A percentile compares a stretch with the other conserved stretches of the same genome.
Evolutionary conservation across 768 basidiomycete genomes (phyloP).

Genomic region (Tremella mesenterica): DNA sequence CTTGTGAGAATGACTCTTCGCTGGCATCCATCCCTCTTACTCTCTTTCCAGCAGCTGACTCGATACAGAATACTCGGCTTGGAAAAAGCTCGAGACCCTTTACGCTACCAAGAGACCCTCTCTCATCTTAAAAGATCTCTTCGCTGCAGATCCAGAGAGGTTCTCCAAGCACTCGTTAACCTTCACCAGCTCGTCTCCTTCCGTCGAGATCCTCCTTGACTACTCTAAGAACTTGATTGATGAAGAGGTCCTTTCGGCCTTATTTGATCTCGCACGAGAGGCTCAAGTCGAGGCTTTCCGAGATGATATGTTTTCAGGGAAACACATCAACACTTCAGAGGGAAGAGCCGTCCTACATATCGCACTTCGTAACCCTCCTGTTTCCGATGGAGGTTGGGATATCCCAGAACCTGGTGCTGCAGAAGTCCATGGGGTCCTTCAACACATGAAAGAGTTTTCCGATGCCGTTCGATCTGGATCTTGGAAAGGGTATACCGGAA

Average conservation of each 20-base stretch:
- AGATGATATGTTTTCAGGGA: constrained; percentile 88
- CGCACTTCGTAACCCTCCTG: constrained; percentile 65
- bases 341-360: constrained; percentile 94
- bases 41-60: background rate
- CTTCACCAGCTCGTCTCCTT: constrained; percentile 67
- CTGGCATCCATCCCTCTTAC: background rate
- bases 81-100: constrained; percentile 80
- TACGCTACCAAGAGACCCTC: constrained; percentile 63
- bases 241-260: constrained; percentile 65
- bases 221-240: constrained; percentile 96
- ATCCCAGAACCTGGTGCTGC: constrained; percentile 67
- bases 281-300: constrained; percentile 74
- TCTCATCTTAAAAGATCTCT: constrained; percentile 85
- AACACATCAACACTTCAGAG: constrained; percentile 98
- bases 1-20: background rate
- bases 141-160: constrained; percentile 74
- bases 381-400: constrained; percentile 56
- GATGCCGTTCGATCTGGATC: constrained; percentile 71
- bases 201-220: constrained; percentile 79
- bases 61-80: constrained; percentile 66
- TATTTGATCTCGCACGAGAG: constrained; percentile 73
- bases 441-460: constrained; percentile 85
- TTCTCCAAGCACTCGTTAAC: constrained; percentile 55
- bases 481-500: constrained; percentile 98
- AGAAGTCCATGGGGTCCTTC: constrained; percentile 72